Conservation (phyloP, 2,329 filamentous ascomycete genomes). For the Lizonia empirigonia region DNA sequence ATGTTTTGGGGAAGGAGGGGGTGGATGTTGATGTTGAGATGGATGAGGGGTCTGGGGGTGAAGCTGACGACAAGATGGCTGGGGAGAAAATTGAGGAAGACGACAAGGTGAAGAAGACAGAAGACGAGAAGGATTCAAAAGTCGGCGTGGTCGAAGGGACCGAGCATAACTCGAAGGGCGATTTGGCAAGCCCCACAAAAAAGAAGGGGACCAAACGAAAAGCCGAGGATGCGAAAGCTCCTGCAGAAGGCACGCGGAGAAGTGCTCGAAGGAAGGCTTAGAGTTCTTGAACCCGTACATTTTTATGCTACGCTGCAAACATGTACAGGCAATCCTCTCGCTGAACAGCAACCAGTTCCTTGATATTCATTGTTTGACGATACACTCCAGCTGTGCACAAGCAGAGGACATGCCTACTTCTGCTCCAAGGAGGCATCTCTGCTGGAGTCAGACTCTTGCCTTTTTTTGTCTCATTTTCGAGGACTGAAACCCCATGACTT, state of each 20-base stretch:
- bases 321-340: too few relatives aligned
- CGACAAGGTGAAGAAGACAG: background rate
- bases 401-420: too few relatives aligned
- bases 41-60: background rate
- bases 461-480: too few relatives aligned
- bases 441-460: too few relatives aligned
- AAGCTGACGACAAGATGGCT: background rate
- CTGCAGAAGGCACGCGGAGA: slow-evolving; percentile 29
- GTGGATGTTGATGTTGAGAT: slow-evolving; percentile 11
- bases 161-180: background rate
- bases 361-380: too few relatives aligned
- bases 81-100: background rate
- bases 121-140: background rate
- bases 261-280: slow-evolving; percentile 33
- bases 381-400: too few relatives aligned
- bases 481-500: too few relatives aligned
- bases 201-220: slow-evolving; percentile 36
- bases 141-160: background rate
- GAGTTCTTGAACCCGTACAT: too few relatives aligned
- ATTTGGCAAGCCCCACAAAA: background rate
- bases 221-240: slow-evolving; percentile 15
- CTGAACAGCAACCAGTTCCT: too few relatives aligned
- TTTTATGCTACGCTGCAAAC: too few relatives aligned
- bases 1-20: slow-evolving; percentile 63
- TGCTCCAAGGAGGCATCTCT: too few relatives aligned